Conservation (phyloP, 768 basidiomycete genomes). For the Hemileccinum impolitum region DNA sequence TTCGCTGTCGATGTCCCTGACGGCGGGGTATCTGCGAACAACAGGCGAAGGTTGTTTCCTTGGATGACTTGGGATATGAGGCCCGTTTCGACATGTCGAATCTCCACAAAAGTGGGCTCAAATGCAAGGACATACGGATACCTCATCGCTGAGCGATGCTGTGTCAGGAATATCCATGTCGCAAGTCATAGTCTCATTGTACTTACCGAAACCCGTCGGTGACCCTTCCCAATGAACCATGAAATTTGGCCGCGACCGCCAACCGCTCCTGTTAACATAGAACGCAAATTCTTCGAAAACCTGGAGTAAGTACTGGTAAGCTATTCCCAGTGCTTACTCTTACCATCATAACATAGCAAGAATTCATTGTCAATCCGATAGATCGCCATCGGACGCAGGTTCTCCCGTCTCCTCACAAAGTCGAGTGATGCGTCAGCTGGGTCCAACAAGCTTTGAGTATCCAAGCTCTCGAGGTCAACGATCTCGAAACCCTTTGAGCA, state of each 20-base stretch:
- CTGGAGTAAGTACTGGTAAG: conserved; percentile 6
- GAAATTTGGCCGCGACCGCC: conserved; percentile 86
- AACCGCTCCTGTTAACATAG: conserved; percentile 96
- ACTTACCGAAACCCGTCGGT: conserved; percentile 91
- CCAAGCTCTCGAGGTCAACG: conserved; percentile 93
- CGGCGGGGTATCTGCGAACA: conserved; percentile 93
- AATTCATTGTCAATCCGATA: conserved; percentile 97
- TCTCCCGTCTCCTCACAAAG: conserved; percentile 88
- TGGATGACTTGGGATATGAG: conserved; percentile 92
- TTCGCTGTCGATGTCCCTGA: conserved; percentile 66
- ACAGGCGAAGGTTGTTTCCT: conserved; percentile 81
- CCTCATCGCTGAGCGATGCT: conserved; percentile 65
- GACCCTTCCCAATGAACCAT: conserved; percentile 96
- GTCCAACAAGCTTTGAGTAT: conserved; percentile 94
- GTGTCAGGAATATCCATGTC: conserved; percentile 4
- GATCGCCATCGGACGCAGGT: conserved; percentile 90
- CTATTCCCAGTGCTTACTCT: conserved; percentile 24
- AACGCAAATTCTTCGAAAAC: conserved; percentile 84
- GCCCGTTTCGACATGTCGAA: conserved; percentile 93
- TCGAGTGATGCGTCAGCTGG: conserved; percentile 88
- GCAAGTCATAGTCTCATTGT: background rate
- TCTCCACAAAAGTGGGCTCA: conserved; percentile 94
- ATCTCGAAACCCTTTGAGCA: conserved; percentile 98
- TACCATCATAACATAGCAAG: conserved; percentile 95
- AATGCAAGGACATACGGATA: conserved; percentile 97